These are phyloP conservation scores for Coemansia sp. DNA, from an alignment of 192 early-diverging fungal genomes.

Conservation along the genomic window DNA sequence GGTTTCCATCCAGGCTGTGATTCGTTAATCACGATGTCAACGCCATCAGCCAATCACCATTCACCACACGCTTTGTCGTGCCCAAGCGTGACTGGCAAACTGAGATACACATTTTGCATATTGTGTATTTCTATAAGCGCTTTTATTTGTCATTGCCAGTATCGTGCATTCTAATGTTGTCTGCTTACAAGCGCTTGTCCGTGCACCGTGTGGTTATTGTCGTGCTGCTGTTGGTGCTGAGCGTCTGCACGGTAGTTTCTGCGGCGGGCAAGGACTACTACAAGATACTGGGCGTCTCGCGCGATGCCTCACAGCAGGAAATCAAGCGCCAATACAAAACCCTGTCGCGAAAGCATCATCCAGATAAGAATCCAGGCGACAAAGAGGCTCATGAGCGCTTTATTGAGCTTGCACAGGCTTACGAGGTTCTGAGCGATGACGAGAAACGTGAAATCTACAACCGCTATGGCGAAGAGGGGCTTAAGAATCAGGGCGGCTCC, in stretches of 20 bases:
- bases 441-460: slow-evolving; percentile 91
- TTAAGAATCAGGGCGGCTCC: slow-evolving; percentile 71
- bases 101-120: neutral
- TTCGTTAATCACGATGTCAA: slow-evolving; percentile 3
- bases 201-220: slow-evolving; percentile 5
- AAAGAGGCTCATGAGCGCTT: slow-evolving; percentile 85
- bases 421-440: slow-evolving; percentile 90
- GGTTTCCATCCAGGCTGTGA: neutral
- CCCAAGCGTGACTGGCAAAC: neutral
- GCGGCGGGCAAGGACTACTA: slow-evolving; percentile 73
- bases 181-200: neutral
- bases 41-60: slow-evolving; percentile 23
- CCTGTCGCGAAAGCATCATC: slow-evolving; percentile 84
- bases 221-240: slow-evolving; percentile 12
- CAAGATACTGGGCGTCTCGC: slow-evolving; percentile 80
- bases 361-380: slow-evolving; percentile 85
- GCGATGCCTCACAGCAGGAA: slow-evolving; percentile 74
- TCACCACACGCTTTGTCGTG: slow-evolving; percentile 9
- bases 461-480: slow-evolving; percentile 93
- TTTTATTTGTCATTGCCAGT: neutral
- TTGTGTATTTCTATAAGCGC: neutral
- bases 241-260: slow-evolving; percentile 5
- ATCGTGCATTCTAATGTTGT: slow-evolving; percentile 7
- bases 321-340: slow-evolving; percentile 96
- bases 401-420: slow-evolving; percentile 86